Evolutionary conservation across 2,329 filamentous ascomycete species (phyloP), one percentile per base, ranked within the genome.

Genomic region (Xylaria hypoxylon): DNA sequence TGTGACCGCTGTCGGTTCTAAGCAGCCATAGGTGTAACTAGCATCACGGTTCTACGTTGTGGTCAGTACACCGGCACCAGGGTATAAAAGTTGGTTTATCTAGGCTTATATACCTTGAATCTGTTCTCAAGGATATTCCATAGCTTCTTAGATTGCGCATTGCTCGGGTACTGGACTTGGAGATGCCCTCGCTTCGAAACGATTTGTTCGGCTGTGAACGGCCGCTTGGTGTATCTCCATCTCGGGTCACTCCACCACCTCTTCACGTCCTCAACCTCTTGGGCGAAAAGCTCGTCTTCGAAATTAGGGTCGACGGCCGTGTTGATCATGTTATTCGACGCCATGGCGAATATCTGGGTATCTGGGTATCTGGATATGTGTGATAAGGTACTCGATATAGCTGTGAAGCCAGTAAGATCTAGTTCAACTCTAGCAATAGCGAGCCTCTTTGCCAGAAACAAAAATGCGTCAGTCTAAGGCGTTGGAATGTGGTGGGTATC

Each of bases 1-100:
- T 31, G 96, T 98, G 79, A 99, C 88, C 92, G 97, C 97, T 63
- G 97, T 97, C 11, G 96, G 96, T 78, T 99, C 96, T 71, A 99
- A 86, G 82, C 96, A 98, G 76, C 96, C 96, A 78, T 97, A 99
- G 64, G 96, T 99, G 84, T 91, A 97, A 81, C 93, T 96, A 53
- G 92, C 92, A 77, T 96, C 92, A 75, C 89, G 89, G 77, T 87
- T 92, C 92, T 97, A 73, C 65, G 15, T 26, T 7, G 2, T 19
- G 24, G 50, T 68, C 33, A 70, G 62, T 38, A 52, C 26, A 52
- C 22, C 58, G 19, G 24, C 26, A 52, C 22, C 58, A 24, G 24
- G 57, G 8, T 11, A 57, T 38, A 22, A 22, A 51, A n/a, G 33
- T 33, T 38, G 35, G 19, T 33, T 44, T 52, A 10, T 42, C 5